Evolutionary conservation across 192 early-diverging fungal genomes (phyloP).

Genomic region (Phycomyces blakesleeanus): DNA sequence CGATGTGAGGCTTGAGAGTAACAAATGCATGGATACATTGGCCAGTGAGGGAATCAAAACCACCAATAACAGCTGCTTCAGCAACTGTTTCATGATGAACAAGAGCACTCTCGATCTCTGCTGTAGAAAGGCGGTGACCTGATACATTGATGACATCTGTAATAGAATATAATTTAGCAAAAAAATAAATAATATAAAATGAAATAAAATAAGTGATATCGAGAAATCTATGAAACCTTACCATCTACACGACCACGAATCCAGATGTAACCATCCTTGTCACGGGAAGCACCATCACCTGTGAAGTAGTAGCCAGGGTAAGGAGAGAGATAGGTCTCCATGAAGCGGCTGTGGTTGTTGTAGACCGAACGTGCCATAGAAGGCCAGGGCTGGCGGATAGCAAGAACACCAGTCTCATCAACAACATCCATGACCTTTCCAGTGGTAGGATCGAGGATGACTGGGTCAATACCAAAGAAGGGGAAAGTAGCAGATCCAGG

Average conservation of each 20-base stretch:
- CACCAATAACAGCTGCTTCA: slow-evolving; percentile 88
- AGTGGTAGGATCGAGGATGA: slow-evolving; percentile 77
- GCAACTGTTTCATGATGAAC: slow-evolving; percentile 76
- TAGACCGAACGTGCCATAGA: slow-evolving; percentile 89
- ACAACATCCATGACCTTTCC: slow-evolving; percentile 78
- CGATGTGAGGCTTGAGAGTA: slow-evolving; percentile 64
- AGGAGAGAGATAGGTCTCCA: slow-evolving; percentile 89
- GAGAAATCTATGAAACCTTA: background rate
- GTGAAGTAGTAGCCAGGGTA: slow-evolving; percentile 95
- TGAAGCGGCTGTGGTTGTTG: slow-evolving; percentile 84
- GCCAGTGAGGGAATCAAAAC: slow-evolving; percentile 82
- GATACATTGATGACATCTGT: slow-evolving; percentile 93
- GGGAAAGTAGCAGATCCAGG: slow-evolving; percentile 93
- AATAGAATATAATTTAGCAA: slow-evolving; percentile 5
- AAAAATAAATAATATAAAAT: too few species aligned
- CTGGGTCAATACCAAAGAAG: slow-evolving; percentile 93
- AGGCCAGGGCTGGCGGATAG: slow-evolving; percentile 83
- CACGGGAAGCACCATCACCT: slow-evolving; percentile 91
- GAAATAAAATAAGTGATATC: background rate
- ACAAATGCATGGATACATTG: slow-evolving; percentile 85
- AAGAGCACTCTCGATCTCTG: slow-evolving; percentile 91
- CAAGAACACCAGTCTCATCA: slow-evolving; percentile 86
- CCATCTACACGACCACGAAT: slow-evolving; percentile 80
- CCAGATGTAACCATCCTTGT: slow-evolving; percentile 95
- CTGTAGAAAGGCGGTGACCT: slow-evolving; percentile 88